Percentiles rank a stretch among this genome's conserved stretches.
Conservation (phyloP, 805 yeast species). For the Myxozyma kluyveri region DNA sequence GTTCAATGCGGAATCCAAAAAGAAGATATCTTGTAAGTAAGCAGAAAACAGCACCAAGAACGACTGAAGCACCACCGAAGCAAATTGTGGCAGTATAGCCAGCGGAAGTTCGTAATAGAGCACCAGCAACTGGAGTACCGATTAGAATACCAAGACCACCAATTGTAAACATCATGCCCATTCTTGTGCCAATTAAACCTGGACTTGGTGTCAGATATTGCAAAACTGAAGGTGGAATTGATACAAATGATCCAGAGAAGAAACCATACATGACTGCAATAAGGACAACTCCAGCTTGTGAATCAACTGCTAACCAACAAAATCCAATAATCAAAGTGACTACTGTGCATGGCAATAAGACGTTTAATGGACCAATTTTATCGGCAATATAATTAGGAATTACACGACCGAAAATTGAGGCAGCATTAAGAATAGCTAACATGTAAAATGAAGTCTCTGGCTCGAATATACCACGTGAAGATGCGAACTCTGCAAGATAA, state of each 20-base stretch:
- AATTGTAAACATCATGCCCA: conserved; percentile 60
- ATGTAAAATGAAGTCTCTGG: conserved; percentile 32
- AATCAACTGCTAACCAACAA: conserved; percentile 40
- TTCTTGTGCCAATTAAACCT: conserved; percentile 38
- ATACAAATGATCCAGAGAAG: conserved; percentile 37
- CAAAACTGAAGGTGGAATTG: conserved; percentile 37
- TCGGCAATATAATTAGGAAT: conserved; percentile 50
- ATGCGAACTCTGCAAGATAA: conserved; percentile 36
- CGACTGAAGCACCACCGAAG: conserved; percentile 23
- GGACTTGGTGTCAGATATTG: conserved; percentile 32
- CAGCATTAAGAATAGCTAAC: conserved; percentile 39
- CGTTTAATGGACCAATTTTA: conserved; percentile 48
- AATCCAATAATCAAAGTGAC: conserved; percentile 35
- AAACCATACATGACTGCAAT: conserved; percentile 38
- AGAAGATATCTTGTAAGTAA: no score
- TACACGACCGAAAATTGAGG: conserved; percentile 50
- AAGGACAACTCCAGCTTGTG: conserved; percentile 34
- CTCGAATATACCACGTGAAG: conserved; percentile 20
- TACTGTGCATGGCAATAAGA: conserved; percentile 36
- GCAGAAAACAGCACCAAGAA: neutral
- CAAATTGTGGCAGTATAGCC: conserved; percentile 22
- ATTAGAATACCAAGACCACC: conserved; percentile 50
- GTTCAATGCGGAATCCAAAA: no score
- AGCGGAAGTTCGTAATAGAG: conserved; percentile 24
- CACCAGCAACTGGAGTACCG: conserved; percentile 39